Evolutionary conservation across 2,329 filamentous ascomycete species (phyloP).

Genomic region (Fusarium sp.): DNA sequence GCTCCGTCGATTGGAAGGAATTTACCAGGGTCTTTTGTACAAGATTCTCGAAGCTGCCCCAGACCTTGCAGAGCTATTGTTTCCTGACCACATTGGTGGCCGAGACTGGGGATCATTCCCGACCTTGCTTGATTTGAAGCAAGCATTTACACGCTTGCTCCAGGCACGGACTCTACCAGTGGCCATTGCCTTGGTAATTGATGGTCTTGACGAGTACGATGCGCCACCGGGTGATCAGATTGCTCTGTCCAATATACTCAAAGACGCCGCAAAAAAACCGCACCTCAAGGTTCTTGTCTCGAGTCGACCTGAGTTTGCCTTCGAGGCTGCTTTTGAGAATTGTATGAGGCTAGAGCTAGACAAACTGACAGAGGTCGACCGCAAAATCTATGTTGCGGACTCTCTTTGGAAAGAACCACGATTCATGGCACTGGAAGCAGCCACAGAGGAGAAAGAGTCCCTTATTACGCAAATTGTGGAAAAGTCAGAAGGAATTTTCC

Average conservation of each 20-base stretch:
- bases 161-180: neutral
- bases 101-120: neutral
- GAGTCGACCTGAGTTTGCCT: neutral
- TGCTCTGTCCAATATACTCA: neutral
- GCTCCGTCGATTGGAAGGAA: neutral
- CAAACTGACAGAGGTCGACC: neutral
- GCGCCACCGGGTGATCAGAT: neutral
- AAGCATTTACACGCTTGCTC: neutral
- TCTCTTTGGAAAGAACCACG: neutral
- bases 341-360: neutral
- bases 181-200: neutral
- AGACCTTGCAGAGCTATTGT: neutral
- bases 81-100: neutral
- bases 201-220: neutral
- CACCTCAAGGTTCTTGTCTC: neutral
- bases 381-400: neutral
- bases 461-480: neutral
- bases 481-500: neutral
- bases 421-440: neutral
- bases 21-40: neutral
- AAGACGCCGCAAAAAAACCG: neutral
- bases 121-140: neutral
- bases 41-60: neutral
- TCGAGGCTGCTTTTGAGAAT: neutral
- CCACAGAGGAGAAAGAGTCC: neutral